Evolutionary conservation across 805 yeast species (phyloP).

Genomic region (Metschnikowia koreensis): DNA sequence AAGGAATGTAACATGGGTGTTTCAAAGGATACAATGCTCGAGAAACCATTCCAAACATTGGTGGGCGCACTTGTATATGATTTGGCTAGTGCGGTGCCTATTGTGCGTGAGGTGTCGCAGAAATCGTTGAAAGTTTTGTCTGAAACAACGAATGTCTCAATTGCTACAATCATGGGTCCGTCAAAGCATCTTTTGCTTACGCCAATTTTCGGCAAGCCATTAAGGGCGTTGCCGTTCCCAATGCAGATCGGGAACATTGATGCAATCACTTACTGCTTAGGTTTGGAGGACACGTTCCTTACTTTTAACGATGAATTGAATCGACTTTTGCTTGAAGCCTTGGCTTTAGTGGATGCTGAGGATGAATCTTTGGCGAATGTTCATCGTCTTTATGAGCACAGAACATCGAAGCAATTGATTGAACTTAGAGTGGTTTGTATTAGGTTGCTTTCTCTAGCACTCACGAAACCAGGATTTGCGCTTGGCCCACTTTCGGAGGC

Average conservation of each 20-base stretch:
- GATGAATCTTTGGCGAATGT: slow-evolving; percentile 92
- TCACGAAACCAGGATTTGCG: slow-evolving; percentile 81
- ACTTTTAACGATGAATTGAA: slow-evolving; percentile 87
- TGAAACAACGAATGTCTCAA: slow-evolving; percentile 64
- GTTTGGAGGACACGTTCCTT: slow-evolving; percentile 75
- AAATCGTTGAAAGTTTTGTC: slow-evolving; percentile 65
- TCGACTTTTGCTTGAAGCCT: slow-evolving; percentile 81
- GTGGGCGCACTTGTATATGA: slow-evolving; percentile 91
- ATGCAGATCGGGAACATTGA: slow-evolving; percentile 99
- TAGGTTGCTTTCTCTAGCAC: slow-evolving; percentile 72
- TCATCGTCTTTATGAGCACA: slow-evolving; percentile 78
- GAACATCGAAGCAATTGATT: slow-evolving; percentile 84
- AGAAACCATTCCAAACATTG: slow-evolving; percentile 75
- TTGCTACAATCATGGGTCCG: slow-evolving; percentile 74
- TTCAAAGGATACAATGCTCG: slow-evolving; percentile 58
- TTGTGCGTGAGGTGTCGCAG: slow-evolving; percentile 81
- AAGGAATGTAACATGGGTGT: slow-evolving; percentile 61
- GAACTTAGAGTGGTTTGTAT: slow-evolving; percentile 90
- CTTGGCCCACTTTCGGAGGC: slow-evolving; percentile 73
- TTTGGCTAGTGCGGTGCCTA: slow-evolving; percentile 80
- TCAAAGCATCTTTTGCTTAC: slow-evolving; percentile 80
- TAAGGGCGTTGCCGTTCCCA: slow-evolving; percentile 94
- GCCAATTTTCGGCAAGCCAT: slow-evolving; percentile 95
- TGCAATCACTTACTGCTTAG: slow-evolving; percentile 89
- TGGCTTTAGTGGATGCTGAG: slow-evolving; percentile 95